Base-by-base conservation (phyloP, 805 yeast species). In the Saccharomycopsis selenospora region DNA sequence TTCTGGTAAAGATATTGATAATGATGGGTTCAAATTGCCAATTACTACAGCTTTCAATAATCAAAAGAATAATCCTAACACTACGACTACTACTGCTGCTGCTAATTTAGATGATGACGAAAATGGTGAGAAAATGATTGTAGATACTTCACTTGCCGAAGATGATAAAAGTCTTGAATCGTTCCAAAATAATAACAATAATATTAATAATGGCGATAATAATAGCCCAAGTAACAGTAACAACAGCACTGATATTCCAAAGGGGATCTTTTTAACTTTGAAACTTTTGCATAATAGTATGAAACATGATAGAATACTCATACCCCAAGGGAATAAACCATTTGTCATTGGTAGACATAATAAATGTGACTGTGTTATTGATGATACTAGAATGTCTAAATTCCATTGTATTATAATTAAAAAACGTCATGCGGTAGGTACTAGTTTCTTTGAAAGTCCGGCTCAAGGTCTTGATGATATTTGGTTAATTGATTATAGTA, bases 311-410 rank as follows among this genome's bases (percentile, higher is more conserved):
- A 74, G 77, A 2, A 70, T 86, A 4, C 68, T 70, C 50, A 69
- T 89, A n/a, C 74, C 79, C 28, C 89, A 83, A 58, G 85, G 86
- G 24, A 71, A 73, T 17, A 79, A 77, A 42, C 78, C 80, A 6
- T 82, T 79, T 61, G 72, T 80, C 48, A 73, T 91, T 47, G 98
- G 99, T 1, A 69, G 98, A 29, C 74, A 76, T 20, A 76, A 72
- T 18, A 76, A 72, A 2, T 76, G 85, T 51, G 80, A 85, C 59
- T 72, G 77, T 28, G 69, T 69, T 40, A 75, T 86, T 14, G 68
- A 75, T 27, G 96, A 90, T 56, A 83, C 75, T 56, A 66, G 96
- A 42, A 74, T 91, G 57, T 90, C 97, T 2, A 85, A 88, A 55
- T 71, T 82, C 1, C 98, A 93, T 64, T 89, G 96, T 62, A 66